Evolutionary conservation across 2,329 filamentous ascomycete genomes (phyloP), one percentile per base, ranked within the genome.

Genomic region (Hortaea werneckii): DNA sequence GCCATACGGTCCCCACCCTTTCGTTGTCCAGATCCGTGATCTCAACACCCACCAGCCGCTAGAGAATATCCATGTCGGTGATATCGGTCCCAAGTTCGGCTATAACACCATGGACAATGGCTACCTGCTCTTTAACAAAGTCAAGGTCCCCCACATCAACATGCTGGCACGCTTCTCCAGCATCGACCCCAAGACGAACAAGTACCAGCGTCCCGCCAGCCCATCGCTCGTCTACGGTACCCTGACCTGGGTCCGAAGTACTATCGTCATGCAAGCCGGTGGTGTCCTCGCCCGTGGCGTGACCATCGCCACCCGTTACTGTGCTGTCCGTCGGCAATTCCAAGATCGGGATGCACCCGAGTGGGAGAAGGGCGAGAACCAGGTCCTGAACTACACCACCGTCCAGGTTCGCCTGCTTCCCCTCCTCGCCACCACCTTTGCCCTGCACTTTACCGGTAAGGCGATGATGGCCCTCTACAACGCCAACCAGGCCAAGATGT

Each of bases 331-430:
- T 42, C 75, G 82, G n/a, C 84, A 88, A 59, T 88, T 88, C 70
- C 80, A 85, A 62, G 84, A 88, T 55, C 76, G 78, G 5, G 84
- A 87, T 64, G 77, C 80, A 5, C 71, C 74, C 28, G 70, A 75
- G 34, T 70, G 69, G 35, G 70, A 74, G 50, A 62, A 68, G 26
- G 78, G 76, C 5, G 85, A 88, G 68, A 87, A 80, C 60, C 81
- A 83, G 56, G 85, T 88, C 1, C 70, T 88, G 28, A 83, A 88
- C 69, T 88, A 88, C 66, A 85, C 83, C 51, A 87, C 86, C 79
- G 84, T 88, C 6, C 83, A 87, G 62, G 77, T 83, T 58, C 77
- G 85, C 41, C 70, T 88, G 2, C 68, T 88, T 20, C 83, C 85
- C 1, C 71, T 88, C 3, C 69, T 89, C 6, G 84, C 84, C 0